phyloP scores from a whole-genome alignment of 148 eudicot species.

The Polygonum maritimum region DNA sequence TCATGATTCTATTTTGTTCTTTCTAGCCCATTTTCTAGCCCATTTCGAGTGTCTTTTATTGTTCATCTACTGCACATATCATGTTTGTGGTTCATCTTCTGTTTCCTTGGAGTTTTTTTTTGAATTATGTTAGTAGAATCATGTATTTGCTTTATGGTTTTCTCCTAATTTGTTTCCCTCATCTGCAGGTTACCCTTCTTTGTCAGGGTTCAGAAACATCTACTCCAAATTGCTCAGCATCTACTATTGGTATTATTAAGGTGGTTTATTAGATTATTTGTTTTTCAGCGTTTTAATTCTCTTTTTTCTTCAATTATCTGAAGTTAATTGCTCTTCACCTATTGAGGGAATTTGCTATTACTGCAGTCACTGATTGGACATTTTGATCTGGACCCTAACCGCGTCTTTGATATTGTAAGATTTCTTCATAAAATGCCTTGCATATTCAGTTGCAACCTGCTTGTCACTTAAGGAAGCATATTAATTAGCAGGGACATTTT shows the following conservation, averaged over 20 bases:
- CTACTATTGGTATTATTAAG: slow-evolving; percentile 88
- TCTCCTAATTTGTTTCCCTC: slow-evolving; percentile 4
- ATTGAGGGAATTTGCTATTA: neutral
- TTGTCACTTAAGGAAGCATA: neutral
- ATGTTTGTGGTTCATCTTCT: slow-evolving; percentile 2
- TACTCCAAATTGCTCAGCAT: slow-evolving; percentile 48
- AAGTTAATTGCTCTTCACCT: neutral
- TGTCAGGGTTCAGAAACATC: slow-evolving; percentile 69
- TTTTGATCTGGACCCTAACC: slow-evolving; percentile 97
- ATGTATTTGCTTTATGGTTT: neutral
- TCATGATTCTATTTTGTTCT: neutral
- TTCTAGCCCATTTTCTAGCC: no score
- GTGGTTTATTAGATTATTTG: slow-evolving; percentile 25
- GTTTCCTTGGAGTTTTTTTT: neutral
- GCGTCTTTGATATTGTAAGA: slow-evolving; percentile 98
- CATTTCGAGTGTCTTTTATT: neutral
- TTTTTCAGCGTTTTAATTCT: slow-evolving; percentile 9
- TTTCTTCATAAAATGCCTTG: neutral
- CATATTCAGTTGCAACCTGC: neutral
- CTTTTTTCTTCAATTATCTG: slow-evolving; percentile 5
- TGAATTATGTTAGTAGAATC: neutral
- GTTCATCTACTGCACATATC: no score
- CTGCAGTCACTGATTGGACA: slow-evolving; percentile 97
- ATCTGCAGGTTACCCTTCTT: slow-evolving; percentile 86
- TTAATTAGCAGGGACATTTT: neutral